phyloP scores from a whole-genome alignment of 179 eudicot genomes.

The Dionaea muscipula region DNA sequence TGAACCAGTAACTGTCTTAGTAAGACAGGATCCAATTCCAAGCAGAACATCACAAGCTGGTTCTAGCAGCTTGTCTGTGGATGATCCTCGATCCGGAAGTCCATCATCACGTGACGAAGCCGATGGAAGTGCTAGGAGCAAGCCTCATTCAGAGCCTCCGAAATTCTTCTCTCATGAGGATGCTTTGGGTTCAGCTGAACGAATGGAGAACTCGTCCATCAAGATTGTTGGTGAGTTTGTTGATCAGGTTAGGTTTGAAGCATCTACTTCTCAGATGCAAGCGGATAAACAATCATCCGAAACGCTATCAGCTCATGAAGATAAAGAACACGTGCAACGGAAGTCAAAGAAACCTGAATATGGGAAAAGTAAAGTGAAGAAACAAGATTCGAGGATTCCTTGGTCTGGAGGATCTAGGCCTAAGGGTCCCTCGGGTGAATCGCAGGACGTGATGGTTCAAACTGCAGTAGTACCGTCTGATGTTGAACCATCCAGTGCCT shows the following conservation, averaged over 20 bases:
- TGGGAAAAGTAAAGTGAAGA: conserved; percentile 21
- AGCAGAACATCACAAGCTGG: conserved; percentile 15
- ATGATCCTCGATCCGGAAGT: conserved; percentile 11
- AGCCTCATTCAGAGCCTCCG: conserved; percentile 18
- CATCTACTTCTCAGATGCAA: conserved; percentile 35
- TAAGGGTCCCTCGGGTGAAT: conserved; percentile 50
- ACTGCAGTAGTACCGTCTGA: conserved; percentile 24
- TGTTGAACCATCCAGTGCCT: conserved; percentile 20
- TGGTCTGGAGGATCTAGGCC: conserved; percentile 32
- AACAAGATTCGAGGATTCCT: conserved; percentile 26
- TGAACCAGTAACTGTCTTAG: conserved; percentile 13
- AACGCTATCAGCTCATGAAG: conserved; percentile 15
- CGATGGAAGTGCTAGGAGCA: conserved; percentile 12
- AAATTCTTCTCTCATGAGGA: conserved; percentile 23
- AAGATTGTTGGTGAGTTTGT: conserved; percentile 49
- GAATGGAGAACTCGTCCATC: conserved; percentile 41
- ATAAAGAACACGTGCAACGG: conserved; percentile 12
- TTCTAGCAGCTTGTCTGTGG: conserved; percentile 8
- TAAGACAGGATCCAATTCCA: conserved; percentile 15
- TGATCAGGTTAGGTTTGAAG: conserved; percentile 38
- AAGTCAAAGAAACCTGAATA: conserved; percentile 14
- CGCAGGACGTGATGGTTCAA: conserved; percentile 45
- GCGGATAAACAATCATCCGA: conserved; percentile 21
- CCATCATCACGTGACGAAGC: conserved; percentile 10
- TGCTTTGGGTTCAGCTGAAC: conserved; percentile 47